Evolutionary conservation across 345 rosid genomes (phyloP), one percentile per base, ranked within the genome.

Genomic region (Lepidium didymum): DNA sequence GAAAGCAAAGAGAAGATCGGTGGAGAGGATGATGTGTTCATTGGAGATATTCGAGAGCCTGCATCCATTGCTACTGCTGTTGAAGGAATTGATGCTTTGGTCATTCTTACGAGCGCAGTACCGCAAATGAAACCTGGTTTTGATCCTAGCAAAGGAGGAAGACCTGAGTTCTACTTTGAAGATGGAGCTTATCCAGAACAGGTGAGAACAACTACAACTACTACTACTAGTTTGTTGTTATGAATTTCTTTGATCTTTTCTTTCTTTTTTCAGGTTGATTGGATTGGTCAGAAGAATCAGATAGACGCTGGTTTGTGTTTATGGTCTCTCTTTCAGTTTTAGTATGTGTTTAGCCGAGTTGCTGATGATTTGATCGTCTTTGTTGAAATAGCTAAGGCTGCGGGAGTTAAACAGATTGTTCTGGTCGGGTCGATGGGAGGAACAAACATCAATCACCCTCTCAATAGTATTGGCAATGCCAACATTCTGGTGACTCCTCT

Each of bases 261-360:
- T 31, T 35, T 49, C 15, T 40, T 70, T 13, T 79, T 36, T 50
- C 49, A 94, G 97, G 96, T 94, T 56, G 99, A 94, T 56, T 94
- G 99, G 99, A 83, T 86, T 68, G 99, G 99, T 69, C 99, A 91
- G 88, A 94, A 91, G 72, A 94, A 94, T 78, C 97, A 91, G 76
- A 89, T 94, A 14, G 96, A 94, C 79, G 88, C 85, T 35, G 99
- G 96, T 91, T 77, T 75, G 83, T 64, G 19, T 52, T 58, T 54
- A 21, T 50, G 31, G 8, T 21, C 12, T 10, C 56, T 35, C 35
- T 36, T 67, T 23, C 13, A 53, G 41, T 3, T 54, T 59, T 13
- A 56, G 57, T 77, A 3, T 64, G 43, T 40, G 15, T 41, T 56
- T 42, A 15, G 36, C 4, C 0, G 4, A 55, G n/a, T n/a, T 36